Base-by-base conservation (phyloP, 2,329 filamentous ascomycete genomes). In the Aureobasidium sp. region DNA sequence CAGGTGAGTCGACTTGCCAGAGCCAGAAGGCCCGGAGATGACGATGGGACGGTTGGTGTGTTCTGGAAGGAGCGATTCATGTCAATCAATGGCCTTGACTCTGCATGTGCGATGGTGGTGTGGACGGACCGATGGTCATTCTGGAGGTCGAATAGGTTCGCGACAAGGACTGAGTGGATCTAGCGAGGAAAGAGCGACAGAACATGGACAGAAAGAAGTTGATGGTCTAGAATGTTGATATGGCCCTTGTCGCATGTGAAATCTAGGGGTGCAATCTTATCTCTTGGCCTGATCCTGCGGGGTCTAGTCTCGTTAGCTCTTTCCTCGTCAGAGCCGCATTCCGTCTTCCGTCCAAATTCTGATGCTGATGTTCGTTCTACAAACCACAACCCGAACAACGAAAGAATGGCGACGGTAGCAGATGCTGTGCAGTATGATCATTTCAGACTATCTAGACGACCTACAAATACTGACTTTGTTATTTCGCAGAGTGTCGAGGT, bases 1-100 rank as follows among this genome's bases (percentile, higher is more conserved):
- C 74, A 89, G 86, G 64, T 93, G 85, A 13, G 90, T 93, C 68
- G 87, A 89, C 77, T 94, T 94, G 67, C 90, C 90, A 51, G 90
- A 84, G 72, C 90, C 90, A 11, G 85, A 88, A 64, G 90, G 90
- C 61, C 90, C 90, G 53, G 86, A 90, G 74, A 94, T 88, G 68
- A 94, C 85, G 69, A 93, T 80, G 14, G 88, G 89, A 55, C 59
- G 59, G 44, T 42, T 51, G 41, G 51, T 29, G 1, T 61, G 21
- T 61, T 51, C 59, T 61, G 44, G 41, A 41, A 42, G 42, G 32
- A 10, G 30, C 47, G 53, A 45, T 45, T 58, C 42, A 58, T 47
- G 54, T 58, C 42, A 58, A 58, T 14, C 41, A 37, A 25, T 37
- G 42, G 51, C 16, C 32, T 9, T 13, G 41, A 34, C 21, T 27